Evolutionary conservation across 1,284 basidiomycete species (phyloP).

Genomic region (Cryptococcus sp.): DNA sequence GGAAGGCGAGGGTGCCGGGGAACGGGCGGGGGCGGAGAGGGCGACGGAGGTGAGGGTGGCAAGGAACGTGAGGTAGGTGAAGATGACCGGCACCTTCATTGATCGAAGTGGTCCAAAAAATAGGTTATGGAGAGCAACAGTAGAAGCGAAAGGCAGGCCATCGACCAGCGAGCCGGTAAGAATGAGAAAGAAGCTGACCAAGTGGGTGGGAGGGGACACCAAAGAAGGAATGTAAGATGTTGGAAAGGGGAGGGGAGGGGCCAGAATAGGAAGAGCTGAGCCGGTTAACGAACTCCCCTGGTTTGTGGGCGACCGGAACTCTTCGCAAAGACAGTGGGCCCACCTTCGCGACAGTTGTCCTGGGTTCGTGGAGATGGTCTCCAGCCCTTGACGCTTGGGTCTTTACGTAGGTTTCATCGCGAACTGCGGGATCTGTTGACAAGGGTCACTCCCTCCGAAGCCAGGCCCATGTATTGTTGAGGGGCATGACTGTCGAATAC

Average conservation of each 20-base stretch:
- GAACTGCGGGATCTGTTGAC: too few relatives aligned
- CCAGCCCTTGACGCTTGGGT: too few relatives aligned
- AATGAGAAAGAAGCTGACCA: neutral
- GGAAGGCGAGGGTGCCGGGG: neutral
- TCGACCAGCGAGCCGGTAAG: neutral
- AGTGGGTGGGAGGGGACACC: neutral
- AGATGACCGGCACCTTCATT: conserved; percentile 5
- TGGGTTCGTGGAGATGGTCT: too few relatives aligned
- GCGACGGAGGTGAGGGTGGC: neutral
- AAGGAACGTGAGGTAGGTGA: neutral
- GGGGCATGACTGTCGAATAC: too few relatives aligned
- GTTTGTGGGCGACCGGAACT: too few relatives aligned
- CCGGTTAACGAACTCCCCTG: too few relatives aligned
- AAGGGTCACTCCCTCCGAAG: too few relatives aligned
- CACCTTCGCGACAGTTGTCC: too few relatives aligned
- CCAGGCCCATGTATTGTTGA: too few relatives aligned
- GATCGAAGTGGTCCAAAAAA: neutral
- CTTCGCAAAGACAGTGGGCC: too few relatives aligned
- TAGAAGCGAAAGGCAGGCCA: neutral
- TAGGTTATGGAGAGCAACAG: neutral
- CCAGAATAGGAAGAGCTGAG: neutral
- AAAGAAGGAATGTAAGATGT: neutral
- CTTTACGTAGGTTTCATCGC: too few relatives aligned
- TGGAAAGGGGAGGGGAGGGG: neutral
- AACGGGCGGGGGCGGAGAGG: neutral